Evolutionary conservation across 2,329 filamentous ascomycete genomes (phyloP).

Genomic region (Plectosphaerella plurivora): DNA sequence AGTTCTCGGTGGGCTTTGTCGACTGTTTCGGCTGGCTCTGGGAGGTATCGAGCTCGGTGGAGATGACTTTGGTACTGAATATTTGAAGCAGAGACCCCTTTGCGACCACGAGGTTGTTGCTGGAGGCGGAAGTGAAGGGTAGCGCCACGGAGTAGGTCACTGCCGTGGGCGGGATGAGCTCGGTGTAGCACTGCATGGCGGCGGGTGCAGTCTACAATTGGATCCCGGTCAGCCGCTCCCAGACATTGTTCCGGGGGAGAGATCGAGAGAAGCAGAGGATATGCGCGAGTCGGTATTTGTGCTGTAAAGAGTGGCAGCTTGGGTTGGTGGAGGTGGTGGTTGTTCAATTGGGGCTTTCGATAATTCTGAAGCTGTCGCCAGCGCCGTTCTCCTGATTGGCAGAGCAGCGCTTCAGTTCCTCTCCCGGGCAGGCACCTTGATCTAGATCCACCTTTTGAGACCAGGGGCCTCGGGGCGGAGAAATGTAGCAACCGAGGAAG

Average conservation of each 20-base stretch:
- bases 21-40: constrained; percentile 31
- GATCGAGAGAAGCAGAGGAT: not conserved
- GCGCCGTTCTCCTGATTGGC: too few relatives aligned
- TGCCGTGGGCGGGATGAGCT: constrained; percentile 89
- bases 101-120: constrained; percentile 83
- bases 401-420: too few relatives aligned
- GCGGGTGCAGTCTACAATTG: constrained; percentile 22
- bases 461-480: too few relatives aligned
- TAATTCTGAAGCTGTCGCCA: too few relatives aligned
- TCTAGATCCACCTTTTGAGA: too few relatives aligned
- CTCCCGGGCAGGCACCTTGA: too few relatives aligned
- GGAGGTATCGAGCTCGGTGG: constrained; percentile 54
- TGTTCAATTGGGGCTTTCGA: too few relatives aligned
- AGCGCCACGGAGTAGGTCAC: constrained; percentile 83
- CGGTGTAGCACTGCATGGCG: constrained; percentile 93
- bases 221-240: not conserved
- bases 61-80: constrained; percentile 68
- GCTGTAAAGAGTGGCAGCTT: too few relatives aligned
- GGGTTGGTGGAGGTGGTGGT: too few relatives aligned
- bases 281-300: not conserved
- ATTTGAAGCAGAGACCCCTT: constrained; percentile 92
- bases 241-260: not conserved
- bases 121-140: constrained; percentile 69
- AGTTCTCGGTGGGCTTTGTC: constrained; percentile 38
- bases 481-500: too few relatives aligned